Conservation (phyloP, 1,284 basidiomycete genomes). For the Rhodotorula mucilaginosa region DNA sequence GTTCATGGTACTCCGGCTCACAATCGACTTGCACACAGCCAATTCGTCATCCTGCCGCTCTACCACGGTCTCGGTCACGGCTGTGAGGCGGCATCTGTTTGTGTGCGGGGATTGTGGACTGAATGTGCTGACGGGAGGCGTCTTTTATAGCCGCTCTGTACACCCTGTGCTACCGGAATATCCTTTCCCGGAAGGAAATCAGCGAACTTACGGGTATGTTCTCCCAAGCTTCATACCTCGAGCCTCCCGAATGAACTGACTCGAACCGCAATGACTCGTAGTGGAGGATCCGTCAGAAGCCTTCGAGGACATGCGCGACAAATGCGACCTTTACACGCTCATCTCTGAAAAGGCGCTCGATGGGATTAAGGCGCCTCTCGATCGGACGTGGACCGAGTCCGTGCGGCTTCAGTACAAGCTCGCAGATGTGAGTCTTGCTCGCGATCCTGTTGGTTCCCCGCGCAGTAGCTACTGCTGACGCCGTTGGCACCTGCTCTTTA, state of each 20-base stretch:
- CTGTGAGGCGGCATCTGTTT: constrained; percentile 57
- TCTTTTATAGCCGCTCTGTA: constrained; percentile 72
- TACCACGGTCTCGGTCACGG: constrained; percentile 89
- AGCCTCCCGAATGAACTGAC: neutral
- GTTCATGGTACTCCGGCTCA: constrained; percentile 23
- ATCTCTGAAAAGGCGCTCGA: constrained; percentile 62
- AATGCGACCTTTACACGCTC: constrained; percentile 83
- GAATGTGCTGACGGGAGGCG: constrained; percentile 14
- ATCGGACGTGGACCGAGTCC: constrained; percentile 68
- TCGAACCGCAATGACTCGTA: neutral
- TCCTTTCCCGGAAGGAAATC: constrained; percentile 64
- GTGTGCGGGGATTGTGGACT: neutral
- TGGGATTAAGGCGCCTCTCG: constrained; percentile 66
- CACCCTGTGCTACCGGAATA: constrained; percentile 75
- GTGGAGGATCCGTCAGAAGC: constrained; percentile 97
- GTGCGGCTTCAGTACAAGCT: constrained; percentile 83
- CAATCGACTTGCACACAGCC: constrained; percentile 55
- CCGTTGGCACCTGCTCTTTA: constrained; percentile 47
- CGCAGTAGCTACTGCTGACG: neutral
- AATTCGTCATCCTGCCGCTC: constrained; percentile 90
- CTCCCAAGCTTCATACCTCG: neutral
- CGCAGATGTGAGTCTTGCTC: constrained; percentile 63
- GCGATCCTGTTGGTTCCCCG: too few relatives aligned
- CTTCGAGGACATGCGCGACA: constrained; percentile 90
- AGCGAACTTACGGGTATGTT: constrained; percentile 65